Conservation (phyloP, 176 grass and related monocot genomes). For the Typha latifolia region DNA sequence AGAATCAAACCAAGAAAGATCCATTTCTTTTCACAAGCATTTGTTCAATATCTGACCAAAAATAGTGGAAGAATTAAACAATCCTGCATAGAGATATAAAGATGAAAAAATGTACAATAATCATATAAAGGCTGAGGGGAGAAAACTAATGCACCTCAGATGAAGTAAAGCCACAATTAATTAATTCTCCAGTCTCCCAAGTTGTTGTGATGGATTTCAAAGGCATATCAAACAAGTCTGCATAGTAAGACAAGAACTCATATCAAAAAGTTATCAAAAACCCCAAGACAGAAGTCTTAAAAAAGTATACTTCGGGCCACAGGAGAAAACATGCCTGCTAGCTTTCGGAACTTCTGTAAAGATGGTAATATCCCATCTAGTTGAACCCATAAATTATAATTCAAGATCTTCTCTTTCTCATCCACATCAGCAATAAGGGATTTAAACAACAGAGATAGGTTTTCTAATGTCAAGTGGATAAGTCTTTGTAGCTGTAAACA, state of each 20-base stretch:
- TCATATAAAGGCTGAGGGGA: neutral
- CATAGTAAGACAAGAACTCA: slow-evolving; percentile 17
- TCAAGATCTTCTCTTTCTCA: slow-evolving; percentile 30
- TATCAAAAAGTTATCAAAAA: neutral
- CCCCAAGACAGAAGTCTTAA: slow-evolving; percentile 6
- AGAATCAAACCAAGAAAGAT: too few species aligned
- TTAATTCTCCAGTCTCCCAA: slow-evolving; percentile 83
- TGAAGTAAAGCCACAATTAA: slow-evolving; percentile 64
- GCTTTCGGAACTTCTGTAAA: slow-evolving; percentile 71
- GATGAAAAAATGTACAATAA: neutral
- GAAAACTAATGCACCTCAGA: slow-evolving; percentile 45
- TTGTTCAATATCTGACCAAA: too few species aligned
- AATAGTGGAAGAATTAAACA: too few species aligned
- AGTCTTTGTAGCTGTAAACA: slow-evolving; percentile 75
- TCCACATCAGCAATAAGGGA: slow-evolving; percentile 45
- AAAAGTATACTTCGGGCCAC: slow-evolving; percentile 5
- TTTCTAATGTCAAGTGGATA: slow-evolving; percentile 84
- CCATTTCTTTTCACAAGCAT: too few species aligned
- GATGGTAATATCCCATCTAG: slow-evolving; percentile 55
- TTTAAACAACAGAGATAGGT: slow-evolving; percentile 60
- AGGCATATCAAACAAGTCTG: slow-evolving; percentile 94
- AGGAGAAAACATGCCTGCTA: slow-evolving; percentile 44
- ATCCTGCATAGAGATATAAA: neutral
- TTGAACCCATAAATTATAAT: slow-evolving; percentile 18
- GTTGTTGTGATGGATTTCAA: slow-evolving; percentile 73